Conservation (phyloP, 768 basidiomycete genomes). For the Tubosaeta brunneosetosa region DNA sequence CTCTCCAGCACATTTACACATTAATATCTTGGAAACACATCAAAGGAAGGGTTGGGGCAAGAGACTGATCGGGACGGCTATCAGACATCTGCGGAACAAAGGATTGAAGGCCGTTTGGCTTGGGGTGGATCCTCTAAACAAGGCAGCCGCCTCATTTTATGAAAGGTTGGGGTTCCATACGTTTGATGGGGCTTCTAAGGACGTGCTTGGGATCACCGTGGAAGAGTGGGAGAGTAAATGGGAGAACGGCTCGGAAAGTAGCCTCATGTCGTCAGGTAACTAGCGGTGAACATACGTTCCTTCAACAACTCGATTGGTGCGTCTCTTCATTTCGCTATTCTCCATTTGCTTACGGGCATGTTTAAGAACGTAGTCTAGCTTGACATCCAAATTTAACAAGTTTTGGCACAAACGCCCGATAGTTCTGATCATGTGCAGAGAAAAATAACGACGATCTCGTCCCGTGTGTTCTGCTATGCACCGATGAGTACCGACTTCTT, state of each 20-base stretch:
- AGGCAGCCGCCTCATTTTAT: slow-evolving; percentile 58
- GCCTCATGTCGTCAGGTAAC: background rate
- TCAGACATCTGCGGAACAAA: slow-evolving; percentile 48
- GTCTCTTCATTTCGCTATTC: background rate
- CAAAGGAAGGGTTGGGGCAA: slow-evolving; percentile 71
- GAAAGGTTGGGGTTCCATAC: slow-evolving; percentile 53
- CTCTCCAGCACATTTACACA: slow-evolving; percentile 72
- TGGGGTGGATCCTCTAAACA: slow-evolving; percentile 62
- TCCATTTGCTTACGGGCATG: background rate
- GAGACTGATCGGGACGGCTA: slow-evolving; percentile 51
- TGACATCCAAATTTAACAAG: background rate
- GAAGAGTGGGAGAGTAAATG: slow-evolving; percentile 28
- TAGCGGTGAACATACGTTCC: background rate
- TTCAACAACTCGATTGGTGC: background rate
- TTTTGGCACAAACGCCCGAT: background rate
- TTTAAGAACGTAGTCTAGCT: background rate
- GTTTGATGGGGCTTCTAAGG: slow-evolving; percentile 48
- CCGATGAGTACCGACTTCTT: background rate
- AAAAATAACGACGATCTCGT: background rate
- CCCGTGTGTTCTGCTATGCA: background rate
- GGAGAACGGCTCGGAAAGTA: background rate
- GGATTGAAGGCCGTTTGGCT: slow-evolving; percentile 56
- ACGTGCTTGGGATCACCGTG: slow-evolving; percentile 54
- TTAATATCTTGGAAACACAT: slow-evolving; percentile 63
- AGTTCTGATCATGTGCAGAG: background rate